phyloP scores from a whole-genome alignment of 139 green algal genomes.

The Mesotaenium endlicherianum region DNA sequence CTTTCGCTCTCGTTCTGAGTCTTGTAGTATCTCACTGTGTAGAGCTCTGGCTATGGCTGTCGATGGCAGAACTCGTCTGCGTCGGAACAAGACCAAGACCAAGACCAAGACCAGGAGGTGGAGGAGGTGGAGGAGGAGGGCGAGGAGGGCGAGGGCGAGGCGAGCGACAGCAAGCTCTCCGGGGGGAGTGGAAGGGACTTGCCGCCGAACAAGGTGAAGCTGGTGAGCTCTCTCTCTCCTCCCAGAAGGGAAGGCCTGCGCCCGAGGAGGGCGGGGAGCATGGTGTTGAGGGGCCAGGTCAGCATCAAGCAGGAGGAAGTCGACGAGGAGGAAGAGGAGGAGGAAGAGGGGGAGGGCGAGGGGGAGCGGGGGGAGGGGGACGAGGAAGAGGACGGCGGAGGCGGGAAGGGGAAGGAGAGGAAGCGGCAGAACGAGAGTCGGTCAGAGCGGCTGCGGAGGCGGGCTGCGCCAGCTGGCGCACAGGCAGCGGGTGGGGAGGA shows the following conservation, averaged over 20 bases:
- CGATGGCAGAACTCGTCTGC: not conserved
- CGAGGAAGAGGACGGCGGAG: not conserved
- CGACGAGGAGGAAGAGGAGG: not conserved
- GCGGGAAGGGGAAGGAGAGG: not conserved
- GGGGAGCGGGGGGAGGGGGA: not conserved
- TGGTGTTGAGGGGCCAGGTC: not conserved
- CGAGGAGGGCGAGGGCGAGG: not conserved
- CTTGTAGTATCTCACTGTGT: not conserved
- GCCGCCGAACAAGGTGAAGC: not conserved
- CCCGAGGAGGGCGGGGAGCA: conserved; percentile 2
- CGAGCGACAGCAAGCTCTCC: not conserved
- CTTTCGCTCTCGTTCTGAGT: too few relatives aligned
- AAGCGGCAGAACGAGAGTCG: not conserved
- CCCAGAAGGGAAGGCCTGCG: not conserved
- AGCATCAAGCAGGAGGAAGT: not conserved
- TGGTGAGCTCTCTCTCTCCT: not conserved
- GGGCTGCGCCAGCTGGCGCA: not conserved
- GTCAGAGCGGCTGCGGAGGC: not conserved
- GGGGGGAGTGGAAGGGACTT: not conserved
- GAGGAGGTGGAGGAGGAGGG: not conserved
- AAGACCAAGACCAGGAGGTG: conserved; percentile 6
- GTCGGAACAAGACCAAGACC: not conserved
- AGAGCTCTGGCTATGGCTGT: not conserved
- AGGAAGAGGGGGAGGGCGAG: not conserved
- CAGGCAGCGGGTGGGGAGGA: not conserved